Conservation (phyloP, 352 stramenopile species). For the Pythium aristosporum region DNA sequence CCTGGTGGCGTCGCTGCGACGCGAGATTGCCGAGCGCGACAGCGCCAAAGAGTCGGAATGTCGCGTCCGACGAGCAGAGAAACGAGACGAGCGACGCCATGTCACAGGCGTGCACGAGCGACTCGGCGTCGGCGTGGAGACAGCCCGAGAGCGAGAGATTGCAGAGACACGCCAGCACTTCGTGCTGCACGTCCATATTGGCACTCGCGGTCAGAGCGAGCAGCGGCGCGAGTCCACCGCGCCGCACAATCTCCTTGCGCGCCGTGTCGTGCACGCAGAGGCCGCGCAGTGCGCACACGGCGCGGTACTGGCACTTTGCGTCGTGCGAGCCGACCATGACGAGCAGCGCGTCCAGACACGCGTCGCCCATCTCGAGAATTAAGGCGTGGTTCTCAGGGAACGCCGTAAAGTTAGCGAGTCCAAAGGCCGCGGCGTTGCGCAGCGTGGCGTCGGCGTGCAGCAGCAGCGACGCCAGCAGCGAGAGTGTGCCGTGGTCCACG, state of each 20-base stretch:
- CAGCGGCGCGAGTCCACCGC: conserved; percentile 84
- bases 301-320: conserved; percentile 85
- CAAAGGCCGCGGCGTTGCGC: conserved; percentile 90
- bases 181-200: conserved; percentile 94
- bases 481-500: conserved; percentile 71
- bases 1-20: conserved; percentile 66
- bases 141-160: conserved; percentile 96
- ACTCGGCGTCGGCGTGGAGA: conserved; percentile 87
- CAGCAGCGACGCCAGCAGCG: conserved; percentile 68
- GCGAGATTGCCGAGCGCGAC: conserved; percentile 96
- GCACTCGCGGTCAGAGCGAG: conserved; percentile 90
- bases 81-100: conserved; percentile 93
- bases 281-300: conserved; percentile 90
- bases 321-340: conserved; percentile 61
- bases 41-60: conserved; percentile 94
- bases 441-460: conserved; percentile 81
- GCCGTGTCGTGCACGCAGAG: conserved; percentile 88
- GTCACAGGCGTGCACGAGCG: conserved; percentile 89
- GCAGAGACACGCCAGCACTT: conserved; percentile 96
- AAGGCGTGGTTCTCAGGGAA: conserved; percentile 90
- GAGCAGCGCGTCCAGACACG: conserved; percentile 58
- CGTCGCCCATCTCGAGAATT: conserved; percentile 57
- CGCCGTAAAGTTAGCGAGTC: conserved; percentile 92
- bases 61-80: conserved; percentile 93
- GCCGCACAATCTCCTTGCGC: conserved; percentile 87